A percentile compares a stretch with the other conserved stretches of the same genome.
Evolutionary conservation across 495 filamentous ascomycete species (phyloP).

Genomic region (Cercophora scortea): DNA sequence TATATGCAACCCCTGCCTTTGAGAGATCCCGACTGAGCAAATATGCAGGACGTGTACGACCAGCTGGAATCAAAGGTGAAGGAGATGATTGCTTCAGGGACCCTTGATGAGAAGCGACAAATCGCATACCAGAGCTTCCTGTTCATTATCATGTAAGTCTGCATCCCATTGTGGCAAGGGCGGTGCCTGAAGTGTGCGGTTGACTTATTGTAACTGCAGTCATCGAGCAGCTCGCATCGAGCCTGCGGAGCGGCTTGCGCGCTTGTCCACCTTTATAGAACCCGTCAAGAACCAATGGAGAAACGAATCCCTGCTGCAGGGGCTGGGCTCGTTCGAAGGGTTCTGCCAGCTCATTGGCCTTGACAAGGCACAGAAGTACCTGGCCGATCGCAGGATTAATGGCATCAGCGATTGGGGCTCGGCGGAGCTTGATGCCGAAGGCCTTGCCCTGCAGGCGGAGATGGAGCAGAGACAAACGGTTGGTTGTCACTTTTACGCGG

Average conservation of each 20-base stretch:
- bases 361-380: constrained; percentile 70
- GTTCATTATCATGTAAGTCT: constrained; percentile 76
- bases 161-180: neutral
- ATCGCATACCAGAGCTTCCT: constrained; percentile 66
- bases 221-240: constrained; percentile 79
- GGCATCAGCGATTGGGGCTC: constrained; percentile 76
- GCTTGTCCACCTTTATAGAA: constrained; percentile 65
- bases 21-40: constrained; percentile 4
- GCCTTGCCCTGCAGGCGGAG: constrained; percentile 65
- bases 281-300: constrained; percentile 79
- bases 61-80: constrained; percentile 75
- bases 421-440: constrained; percentile 67
- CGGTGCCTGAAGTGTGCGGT: neutral
- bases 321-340: constrained; percentile 65
- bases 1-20: neutral
- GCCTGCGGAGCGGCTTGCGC: constrained; percentile 48
- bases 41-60: constrained; percentile 63
- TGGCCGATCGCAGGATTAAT: constrained; percentile 63
- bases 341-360: constrained; percentile 78
- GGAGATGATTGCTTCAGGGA: constrained; percentile 66
- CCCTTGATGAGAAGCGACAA: constrained; percentile 64
- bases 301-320: constrained; percentile 54
- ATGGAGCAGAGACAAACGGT: constrained; percentile 69
- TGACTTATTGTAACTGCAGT: constrained; percentile 21
- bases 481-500: constrained; percentile 8